phyloP scores from a whole-genome alignment of 768 basidiomycete species.

The Filobasidium wieringae region DNA sequence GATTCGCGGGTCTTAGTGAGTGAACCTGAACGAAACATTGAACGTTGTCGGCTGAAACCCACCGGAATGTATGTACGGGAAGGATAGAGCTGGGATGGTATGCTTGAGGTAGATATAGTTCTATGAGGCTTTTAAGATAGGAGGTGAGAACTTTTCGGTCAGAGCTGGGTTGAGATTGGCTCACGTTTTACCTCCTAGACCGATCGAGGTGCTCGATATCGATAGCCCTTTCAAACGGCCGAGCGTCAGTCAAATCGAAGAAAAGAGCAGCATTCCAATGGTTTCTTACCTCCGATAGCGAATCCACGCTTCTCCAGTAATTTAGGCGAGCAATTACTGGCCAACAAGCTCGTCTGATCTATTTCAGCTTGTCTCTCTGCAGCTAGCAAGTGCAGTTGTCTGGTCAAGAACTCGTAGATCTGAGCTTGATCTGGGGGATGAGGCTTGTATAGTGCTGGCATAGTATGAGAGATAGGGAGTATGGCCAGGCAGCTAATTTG shows the following conservation, averaged over 20 bases:
- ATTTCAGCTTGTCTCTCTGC: constrained; percentile 75
- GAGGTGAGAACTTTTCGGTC: neutral
- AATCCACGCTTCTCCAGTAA: constrained; percentile 81
- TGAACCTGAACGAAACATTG: neutral
- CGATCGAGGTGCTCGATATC: constrained; percentile 59
- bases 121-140: constrained; percentile 53
- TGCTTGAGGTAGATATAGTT: constrained; percentile 69
- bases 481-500: neutral
- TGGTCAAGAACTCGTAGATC: constrained; percentile 25
- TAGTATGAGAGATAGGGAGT: neutral
- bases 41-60: too few relatives aligned
- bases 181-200: constrained; percentile 86
- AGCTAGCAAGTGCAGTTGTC: constrained; percentile 46
- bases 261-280: too few relatives aligned
- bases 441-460: constrained; percentile 14
- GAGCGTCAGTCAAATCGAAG: constrained; percentile 50
- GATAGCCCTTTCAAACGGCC: constrained; percentile 67
- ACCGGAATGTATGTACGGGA: constrained; percentile 80
- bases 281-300: constrained; percentile 50
- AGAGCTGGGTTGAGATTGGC: constrained; percentile 13
- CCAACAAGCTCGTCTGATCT: constrained; percentile 60
- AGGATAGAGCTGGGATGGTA: constrained; percentile 60
- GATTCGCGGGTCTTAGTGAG: neutral
- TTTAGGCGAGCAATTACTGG: constrained; percentile 70
- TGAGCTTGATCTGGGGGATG: constrained; percentile 12